Percentiles rank a stretch among this genome's conserved stretches.
Conservation (phyloP, 2,329 filamentous ascomycete species). For the Epichloe gansuensis region DNA sequence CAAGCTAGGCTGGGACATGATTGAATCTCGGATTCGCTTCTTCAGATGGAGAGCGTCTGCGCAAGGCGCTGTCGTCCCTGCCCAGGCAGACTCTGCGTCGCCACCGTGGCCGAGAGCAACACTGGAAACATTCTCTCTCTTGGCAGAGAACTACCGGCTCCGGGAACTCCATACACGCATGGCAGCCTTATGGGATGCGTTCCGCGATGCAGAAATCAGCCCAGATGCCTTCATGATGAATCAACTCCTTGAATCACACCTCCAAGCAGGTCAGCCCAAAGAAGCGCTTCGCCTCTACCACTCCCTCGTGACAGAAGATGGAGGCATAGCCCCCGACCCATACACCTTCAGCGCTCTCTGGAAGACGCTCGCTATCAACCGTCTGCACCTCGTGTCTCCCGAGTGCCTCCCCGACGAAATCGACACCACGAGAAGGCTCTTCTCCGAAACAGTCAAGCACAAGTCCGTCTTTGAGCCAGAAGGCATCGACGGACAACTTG, state of each 20-base stretch:
- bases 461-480: constrained; percentile 30
- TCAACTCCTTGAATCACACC: constrained; percentile 56
- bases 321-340: constrained; percentile 45
- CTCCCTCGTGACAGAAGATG: constrained; percentile 32
- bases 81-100: neutral
- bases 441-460: constrained; percentile 37
- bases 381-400: constrained; percentile 24
- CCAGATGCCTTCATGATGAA: constrained; percentile 69
- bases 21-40: constrained; percentile 51
- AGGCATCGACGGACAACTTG: constrained; percentile 33
- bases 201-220: constrained; percentile 49
- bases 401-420: constrained; percentile 19
- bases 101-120: constrained; percentile 43
- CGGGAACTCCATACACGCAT: constrained; percentile 46
- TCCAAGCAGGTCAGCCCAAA: constrained; percentile 42
- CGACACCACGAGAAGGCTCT: constrained; percentile 27
- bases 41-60: constrained; percentile 33
- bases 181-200: constrained; percentile 47
- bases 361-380: constrained; percentile 42
- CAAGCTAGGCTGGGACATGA: constrained; percentile 62
- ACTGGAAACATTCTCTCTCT: constrained; percentile 64
- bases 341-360: constrained; percentile 59
- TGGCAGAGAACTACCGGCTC: constrained; percentile 59
- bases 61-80: neutral
- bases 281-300: constrained; percentile 44